Base-by-base conservation (phyloP, 2,329 filamentous ascomycete genomes). In the Grosmannia serpens region DNA sequence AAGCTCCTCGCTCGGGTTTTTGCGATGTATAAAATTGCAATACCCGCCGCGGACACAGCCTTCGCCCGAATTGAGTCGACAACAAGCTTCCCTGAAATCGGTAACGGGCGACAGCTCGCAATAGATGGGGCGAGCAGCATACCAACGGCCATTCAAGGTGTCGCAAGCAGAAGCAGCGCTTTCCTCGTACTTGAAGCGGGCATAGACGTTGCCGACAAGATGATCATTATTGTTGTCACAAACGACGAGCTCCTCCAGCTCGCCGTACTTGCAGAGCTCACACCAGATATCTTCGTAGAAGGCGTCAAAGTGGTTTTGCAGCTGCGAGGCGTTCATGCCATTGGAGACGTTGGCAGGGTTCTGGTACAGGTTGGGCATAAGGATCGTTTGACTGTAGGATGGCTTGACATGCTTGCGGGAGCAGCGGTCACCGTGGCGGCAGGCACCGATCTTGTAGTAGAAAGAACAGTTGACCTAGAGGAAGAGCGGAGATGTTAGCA, bases 231-330 rank as follows among this genome's bases (percentile, higher is more conserved):
- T 97, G 75, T 99, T 99, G 77, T 99, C 94, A 75, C 94, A 99
- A 3, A 99, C 92, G 15, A 99, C 94, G 15, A 99, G 83, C 77
- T 99, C 94, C 76, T 99, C 94, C 41, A 97, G 81, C 75, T 97
- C 90, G 65, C 94, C 94, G 73, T 95, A 99, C 76, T 95, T 91
- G 86, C 94, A 97, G 79, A 99, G 89, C 82, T 99, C 94, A 77
- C 92, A 97, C 92, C 94, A 99, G 65, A 99, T 91, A 73, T 99
- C 94, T 78, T 99, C 94, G 80, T 99, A 99, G 74, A 99, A 99
- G 69, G 94, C 94, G 75, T 99, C 94, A 71, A 99, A 99, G 82
- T 99, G 94, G 78, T 96, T 96, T 75, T 96, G 92, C 71, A 97
- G 87, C 79, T 99, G 94, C 66, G 84, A 87, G 8, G 91, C 78